Conservation (phyloP, 805 yeast species). For the Teunomyces funiuensis region DNA sequence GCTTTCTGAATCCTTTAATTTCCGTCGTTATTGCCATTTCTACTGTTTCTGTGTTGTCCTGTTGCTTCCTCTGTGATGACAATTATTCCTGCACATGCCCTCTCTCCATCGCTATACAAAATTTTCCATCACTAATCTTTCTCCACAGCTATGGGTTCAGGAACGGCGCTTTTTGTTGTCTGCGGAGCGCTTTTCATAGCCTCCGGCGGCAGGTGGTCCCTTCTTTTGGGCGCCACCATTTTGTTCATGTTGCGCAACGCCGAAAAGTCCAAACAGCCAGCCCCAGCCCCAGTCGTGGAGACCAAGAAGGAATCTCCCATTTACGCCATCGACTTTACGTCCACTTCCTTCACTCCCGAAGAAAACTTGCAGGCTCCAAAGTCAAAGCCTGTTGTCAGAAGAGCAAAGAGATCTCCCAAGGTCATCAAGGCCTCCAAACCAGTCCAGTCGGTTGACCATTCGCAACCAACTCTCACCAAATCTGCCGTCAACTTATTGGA, state of each 20-base stretch:
- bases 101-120: conserved; percentile 1
- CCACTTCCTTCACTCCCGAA: conserved; percentile 28
- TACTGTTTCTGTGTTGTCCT: not conserved
- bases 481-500: conserved; percentile 42
- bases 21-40: too few relatives aligned
- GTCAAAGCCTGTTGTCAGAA: conserved; percentile 16
- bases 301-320: conserved; percentile 28
- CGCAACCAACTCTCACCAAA: conserved; percentile 38
- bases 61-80: not conserved
- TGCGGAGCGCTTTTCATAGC: conserved; percentile 30
- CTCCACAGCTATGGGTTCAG: conserved; percentile 11
- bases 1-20: too few relatives aligned
- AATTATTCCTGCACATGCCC: conserved; percentile 1
- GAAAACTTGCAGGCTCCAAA: conserved; percentile 19
- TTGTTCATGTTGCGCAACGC: not conserved
- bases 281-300: not conserved
- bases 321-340: conserved; percentile 44
- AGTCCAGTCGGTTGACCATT: conserved; percentile 15
- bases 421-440: conserved; percentile 41
- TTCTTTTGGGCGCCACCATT: conserved; percentile 12
- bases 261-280: not conserved
- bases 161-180: conserved; percentile 14
- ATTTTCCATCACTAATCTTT: not conserved
- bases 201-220: conserved; percentile 45
- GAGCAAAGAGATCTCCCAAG: conserved; percentile 39